A percentile compares a stretch with the other conserved stretches of the same genome.
phyloP scores from a whole-genome alignment of 2,329 filamentous ascomycete genomes.

The Pseudogymnoascus sp. region DNA sequence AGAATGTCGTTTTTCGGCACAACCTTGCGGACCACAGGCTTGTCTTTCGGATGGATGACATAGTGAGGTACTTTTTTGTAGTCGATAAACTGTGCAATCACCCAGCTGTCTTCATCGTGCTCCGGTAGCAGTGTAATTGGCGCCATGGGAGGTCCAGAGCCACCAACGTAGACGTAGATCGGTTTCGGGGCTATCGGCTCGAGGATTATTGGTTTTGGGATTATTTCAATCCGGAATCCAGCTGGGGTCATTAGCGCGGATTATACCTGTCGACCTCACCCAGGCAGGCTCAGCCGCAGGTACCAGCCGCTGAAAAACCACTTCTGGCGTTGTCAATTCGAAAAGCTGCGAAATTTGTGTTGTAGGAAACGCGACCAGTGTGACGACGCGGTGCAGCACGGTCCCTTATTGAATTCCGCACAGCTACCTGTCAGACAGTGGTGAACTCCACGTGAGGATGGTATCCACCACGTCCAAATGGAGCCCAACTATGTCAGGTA shows the following conservation, averaged over 20 bases:
- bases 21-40: slow-evolving; percentile 41
- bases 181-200: slow-evolving; percentile 21
- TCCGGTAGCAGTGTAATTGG: slow-evolving; percentile 41
- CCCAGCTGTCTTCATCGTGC: slow-evolving; percentile 43
- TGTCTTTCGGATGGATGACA: slow-evolving; percentile 20
- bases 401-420: not conserved
- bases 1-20: slow-evolving; percentile 41
- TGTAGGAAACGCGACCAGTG: not conserved
- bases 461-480: not conserved
- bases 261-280: slow-evolving; percentile 8
- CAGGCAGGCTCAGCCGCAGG: slow-evolving; percentile 8
- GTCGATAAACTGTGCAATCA: slow-evolving; percentile 46
- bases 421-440: not conserved
- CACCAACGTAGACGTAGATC: slow-evolving; percentile 27
- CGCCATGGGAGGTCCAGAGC: slow-evolving; percentile 40
- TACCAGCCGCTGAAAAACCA: slow-evolving; percentile 11
- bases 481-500: not conserved
- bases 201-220: slow-evolving; percentile 19
- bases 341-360: not conserved
- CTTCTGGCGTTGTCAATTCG: not conserved
- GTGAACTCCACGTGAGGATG: not conserved
- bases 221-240: slow-evolving; percentile 20
- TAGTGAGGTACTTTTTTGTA: slow-evolving; percentile 30
- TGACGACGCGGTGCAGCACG: not conserved
- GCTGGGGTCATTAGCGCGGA: slow-evolving; percentile 8